These are phyloP conservation scores for Alternaria postmessia DNA, from an alignment of 2,329 filamentous ascomycete species.

Conservation along the genomic window DNA sequence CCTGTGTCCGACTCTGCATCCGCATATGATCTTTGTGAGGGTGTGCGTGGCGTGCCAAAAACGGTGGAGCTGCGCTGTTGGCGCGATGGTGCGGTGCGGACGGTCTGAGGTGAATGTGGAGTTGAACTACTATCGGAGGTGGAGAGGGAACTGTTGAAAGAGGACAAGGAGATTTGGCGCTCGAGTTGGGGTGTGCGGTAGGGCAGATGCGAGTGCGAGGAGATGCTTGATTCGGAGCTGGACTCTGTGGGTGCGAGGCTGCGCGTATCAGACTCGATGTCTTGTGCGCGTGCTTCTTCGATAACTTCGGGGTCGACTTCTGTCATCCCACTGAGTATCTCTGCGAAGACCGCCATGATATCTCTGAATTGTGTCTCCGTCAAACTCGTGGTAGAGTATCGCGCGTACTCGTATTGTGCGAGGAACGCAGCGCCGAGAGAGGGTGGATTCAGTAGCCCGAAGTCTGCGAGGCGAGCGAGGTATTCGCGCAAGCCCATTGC, in stretches of 20 bases:
- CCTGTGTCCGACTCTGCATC: slow-evolving; percentile 34
- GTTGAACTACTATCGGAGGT: slow-evolving; percentile 22
- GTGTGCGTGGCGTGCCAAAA: slow-evolving; percentile 35
- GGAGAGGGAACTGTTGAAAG: slow-evolving; percentile 21
- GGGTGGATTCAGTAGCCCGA: slow-evolving; percentile 68
- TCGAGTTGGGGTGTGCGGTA: slow-evolving; percentile 41
- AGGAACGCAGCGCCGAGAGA: slow-evolving; percentile 70
- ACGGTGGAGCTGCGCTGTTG: slow-evolving; percentile 30
- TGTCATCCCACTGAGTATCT: slow-evolving; percentile 78
- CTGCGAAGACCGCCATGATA: slow-evolving; percentile 85
- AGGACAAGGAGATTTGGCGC: slow-evolving; percentile 30
- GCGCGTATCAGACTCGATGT: slow-evolving; percentile 37
- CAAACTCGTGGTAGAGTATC: slow-evolving; percentile 78
- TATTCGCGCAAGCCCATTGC: slow-evolving; percentile 83
- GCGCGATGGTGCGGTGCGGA: slow-evolving; percentile 42
- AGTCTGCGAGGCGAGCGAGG: slow-evolving; percentile 70
- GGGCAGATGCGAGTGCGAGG: slow-evolving; percentile 34
- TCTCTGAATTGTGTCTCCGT: slow-evolving; percentile 75
- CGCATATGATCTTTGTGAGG: slow-evolving; percentile 34
- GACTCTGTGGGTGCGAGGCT: slow-evolving; percentile 47
- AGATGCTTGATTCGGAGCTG: slow-evolving; percentile 22
- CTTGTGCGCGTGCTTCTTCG: slow-evolving; percentile 48
- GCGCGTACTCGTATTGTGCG: slow-evolving; percentile 79
- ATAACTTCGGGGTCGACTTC: slow-evolving; percentile 66
- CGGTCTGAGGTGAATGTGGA: slow-evolving; percentile 37